These are phyloP conservation scores for Didymella lethalis DNA, from an alignment of 2,329 filamentous ascomycete species.

Conservation along the genomic window DNA sequence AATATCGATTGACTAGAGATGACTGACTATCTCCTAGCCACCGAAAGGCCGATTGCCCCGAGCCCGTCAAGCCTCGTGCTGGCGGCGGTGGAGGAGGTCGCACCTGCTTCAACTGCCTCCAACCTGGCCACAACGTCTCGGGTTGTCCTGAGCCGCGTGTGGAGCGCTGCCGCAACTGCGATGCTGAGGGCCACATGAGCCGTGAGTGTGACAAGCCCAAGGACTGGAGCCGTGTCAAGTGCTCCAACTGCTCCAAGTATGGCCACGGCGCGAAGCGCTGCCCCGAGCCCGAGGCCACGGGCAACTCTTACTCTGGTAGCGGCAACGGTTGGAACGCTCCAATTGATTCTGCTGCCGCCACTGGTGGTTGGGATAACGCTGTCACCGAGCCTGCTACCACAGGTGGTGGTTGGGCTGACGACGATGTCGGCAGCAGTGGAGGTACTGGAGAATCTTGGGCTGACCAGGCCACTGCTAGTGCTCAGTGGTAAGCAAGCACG, in stretches of 20 bases:
- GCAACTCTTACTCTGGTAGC: constrained; percentile 33
- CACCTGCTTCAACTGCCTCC: constrained; percentile 40
- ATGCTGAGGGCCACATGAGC: constrained; percentile 66
- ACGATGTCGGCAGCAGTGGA: constrained; percentile 16
- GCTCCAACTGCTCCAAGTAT: constrained; percentile 62
- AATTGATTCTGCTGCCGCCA: constrained; percentile 26
- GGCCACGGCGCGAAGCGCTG: constrained; percentile 55
- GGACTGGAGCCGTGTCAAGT: constrained; percentile 66
- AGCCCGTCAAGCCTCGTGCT: constrained; percentile 29
- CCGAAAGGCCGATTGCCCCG: constrained; percentile 38
- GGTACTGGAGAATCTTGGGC: constrained; percentile 22
- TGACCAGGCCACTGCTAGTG: constrained; percentile 8
- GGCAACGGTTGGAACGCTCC: constrained; percentile 37
- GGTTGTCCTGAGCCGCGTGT: constrained; percentile 41
- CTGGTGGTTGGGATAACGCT: constrained; percentile 34
- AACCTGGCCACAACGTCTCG: constrained; percentile 38
- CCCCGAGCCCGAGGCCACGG: constrained; percentile 37
- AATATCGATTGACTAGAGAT: background rate
- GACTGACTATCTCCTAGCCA: constrained; percentile 26
- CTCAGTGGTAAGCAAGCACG: constrained; percentile 18
- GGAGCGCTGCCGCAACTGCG: constrained; percentile 67
- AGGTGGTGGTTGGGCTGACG: constrained; percentile 28
- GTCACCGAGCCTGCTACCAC: constrained; percentile 24
- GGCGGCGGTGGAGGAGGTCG: constrained; percentile 26
- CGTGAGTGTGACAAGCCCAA: constrained; percentile 63